Evolutionary conservation across 371 early-diverging fungal species (phyloP).

Genomic region (Mucor saturninus): DNA sequence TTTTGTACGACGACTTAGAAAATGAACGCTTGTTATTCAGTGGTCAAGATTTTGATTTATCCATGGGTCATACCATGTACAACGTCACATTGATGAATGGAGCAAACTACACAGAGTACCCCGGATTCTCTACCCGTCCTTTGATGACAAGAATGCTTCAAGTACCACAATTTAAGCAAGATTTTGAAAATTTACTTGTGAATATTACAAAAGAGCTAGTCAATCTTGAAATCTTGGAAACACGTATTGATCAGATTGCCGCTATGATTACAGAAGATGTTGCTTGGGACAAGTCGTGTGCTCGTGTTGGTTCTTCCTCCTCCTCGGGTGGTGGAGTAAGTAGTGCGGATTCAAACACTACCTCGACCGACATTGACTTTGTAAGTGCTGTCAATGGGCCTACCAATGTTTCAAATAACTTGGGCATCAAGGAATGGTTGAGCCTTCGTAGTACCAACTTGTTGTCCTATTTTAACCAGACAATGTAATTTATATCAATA

Average conservation of each 20-base stretch:
- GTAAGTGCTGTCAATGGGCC: constrained; percentile 24
- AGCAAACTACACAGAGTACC: constrained; percentile 32
- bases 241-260: constrained; percentile 22
- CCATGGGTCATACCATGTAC: constrained; percentile 31
- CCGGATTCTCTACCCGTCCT: constrained; percentile 30
- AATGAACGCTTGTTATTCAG: constrained; percentile 24
- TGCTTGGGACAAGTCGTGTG: constrained; percentile 29
- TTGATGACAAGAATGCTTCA: constrained; percentile 24
- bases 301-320: constrained; percentile 12
- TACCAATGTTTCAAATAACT: constrained; percentile 2
- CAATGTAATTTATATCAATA: not conserved
- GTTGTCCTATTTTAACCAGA: constrained; percentile 9
- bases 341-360: not conserved
- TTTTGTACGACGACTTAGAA: constrained; percentile 32
- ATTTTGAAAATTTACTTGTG: constrained; percentile 11
- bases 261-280: constrained; percentile 30
- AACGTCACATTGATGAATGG: constrained; percentile 14
- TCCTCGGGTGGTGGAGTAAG: not conserved
- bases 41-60: constrained; percentile 38
- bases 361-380: constrained; percentile 6
- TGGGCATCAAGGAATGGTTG: constrained; percentile 29
- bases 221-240: constrained; percentile 7
- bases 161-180: constrained; percentile 22
- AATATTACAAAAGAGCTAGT: constrained; percentile 15
- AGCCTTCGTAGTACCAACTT: constrained; percentile 15